A percentile compares a stretch with the other conserved stretches of the same genome.
These are phyloP conservation scores for Syzygium oleosum DNA, from an alignment of 345 rosid species.

Conservation along the genomic window DNA sequence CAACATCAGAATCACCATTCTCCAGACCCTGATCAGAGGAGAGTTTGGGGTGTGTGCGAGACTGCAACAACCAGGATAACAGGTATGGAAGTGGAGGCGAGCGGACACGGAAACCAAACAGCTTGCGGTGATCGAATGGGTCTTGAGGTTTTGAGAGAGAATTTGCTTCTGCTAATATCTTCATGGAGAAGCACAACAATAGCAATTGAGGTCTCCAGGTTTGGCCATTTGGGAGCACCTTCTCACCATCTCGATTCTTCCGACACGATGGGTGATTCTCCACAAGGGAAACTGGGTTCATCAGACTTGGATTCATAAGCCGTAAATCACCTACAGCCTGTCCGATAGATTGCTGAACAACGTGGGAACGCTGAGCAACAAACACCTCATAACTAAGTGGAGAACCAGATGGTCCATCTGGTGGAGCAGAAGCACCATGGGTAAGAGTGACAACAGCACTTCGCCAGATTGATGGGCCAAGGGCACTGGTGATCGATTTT, in stretches of 20 bases:
- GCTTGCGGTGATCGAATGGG: constrained; percentile 65
- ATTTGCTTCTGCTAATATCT: constrained; percentile 77
- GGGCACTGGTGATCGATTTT: constrained; percentile 52
- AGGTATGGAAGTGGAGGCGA: constrained; percentile 92
- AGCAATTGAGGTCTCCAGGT: constrained; percentile 82
- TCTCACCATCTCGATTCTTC: constrained; percentile 78
- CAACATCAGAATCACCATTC: constrained; percentile 72
- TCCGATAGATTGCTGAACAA: constrained; percentile 89
- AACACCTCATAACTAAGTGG: constrained; percentile 85
- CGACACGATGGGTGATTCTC: constrained; percentile 88
- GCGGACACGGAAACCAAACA: constrained; percentile 80
- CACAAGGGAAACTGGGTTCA: constrained; percentile 87
- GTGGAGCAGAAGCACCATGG: constrained; percentile 95
- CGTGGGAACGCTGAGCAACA: constrained; percentile 87
- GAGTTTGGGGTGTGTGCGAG: constrained; percentile 80
- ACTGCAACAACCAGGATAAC: constrained; percentile 90
- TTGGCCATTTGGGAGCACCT: constrained; percentile 91
- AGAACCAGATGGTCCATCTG: constrained; percentile 88
- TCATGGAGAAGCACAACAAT: constrained; percentile 71
- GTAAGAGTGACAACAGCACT: constrained; percentile 83
- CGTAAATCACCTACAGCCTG: constrained; percentile 91
- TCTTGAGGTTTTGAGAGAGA: constrained; percentile 75
- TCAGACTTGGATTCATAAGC: constrained; percentile 80
- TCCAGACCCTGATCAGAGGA: constrained; percentile 76
- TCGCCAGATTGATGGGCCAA: constrained; percentile 83